Conservation (phyloP, 768 basidiomycete species). For the Phaffia tasmanica region DNA sequence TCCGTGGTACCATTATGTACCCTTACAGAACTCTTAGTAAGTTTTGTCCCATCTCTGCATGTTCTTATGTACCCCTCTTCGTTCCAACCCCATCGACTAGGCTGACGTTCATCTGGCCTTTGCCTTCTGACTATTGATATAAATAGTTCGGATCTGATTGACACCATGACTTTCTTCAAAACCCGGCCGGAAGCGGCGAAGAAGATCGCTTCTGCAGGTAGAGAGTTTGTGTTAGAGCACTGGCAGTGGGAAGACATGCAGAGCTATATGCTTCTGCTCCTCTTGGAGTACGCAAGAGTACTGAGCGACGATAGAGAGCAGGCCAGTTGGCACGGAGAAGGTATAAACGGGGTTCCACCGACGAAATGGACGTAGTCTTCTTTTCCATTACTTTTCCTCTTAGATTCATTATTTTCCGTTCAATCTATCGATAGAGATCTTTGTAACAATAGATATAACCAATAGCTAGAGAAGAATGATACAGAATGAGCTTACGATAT, state of each 20-base stretch:
- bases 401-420: too few relatives aligned
- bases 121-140: neutral
- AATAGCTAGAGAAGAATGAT: too few relatives aligned
- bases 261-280: conserved; percentile 10
- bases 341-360: too few relatives aligned
- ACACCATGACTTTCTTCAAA: conserved; percentile 20
- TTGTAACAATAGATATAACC: too few relatives aligned
- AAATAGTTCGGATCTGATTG: conserved; percentile 10
- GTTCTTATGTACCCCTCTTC: too few relatives aligned
- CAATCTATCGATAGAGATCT: too few relatives aligned
- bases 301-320: conserved; percentile 18
- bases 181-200: conserved; percentile 12
- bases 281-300: conserved; percentile 20
- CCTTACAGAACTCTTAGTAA: conserved; percentile 13
- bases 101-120: neutral
- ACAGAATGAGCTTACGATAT: too few relatives aligned
- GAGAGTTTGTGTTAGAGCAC: conserved; percentile 17
- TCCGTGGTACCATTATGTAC: conserved; percentile 24
- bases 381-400: too few relatives aligned
- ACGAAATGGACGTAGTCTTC: too few relatives aligned
- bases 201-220: conserved; percentile 16
- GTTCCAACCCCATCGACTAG: too few relatives aligned
- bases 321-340: too few relatives aligned
- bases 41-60: neutral
- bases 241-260: conserved; percentile 26